Base-by-base conservation (phyloP, 768 basidiomycete species). In the Galerina sulciceps region DNA sequence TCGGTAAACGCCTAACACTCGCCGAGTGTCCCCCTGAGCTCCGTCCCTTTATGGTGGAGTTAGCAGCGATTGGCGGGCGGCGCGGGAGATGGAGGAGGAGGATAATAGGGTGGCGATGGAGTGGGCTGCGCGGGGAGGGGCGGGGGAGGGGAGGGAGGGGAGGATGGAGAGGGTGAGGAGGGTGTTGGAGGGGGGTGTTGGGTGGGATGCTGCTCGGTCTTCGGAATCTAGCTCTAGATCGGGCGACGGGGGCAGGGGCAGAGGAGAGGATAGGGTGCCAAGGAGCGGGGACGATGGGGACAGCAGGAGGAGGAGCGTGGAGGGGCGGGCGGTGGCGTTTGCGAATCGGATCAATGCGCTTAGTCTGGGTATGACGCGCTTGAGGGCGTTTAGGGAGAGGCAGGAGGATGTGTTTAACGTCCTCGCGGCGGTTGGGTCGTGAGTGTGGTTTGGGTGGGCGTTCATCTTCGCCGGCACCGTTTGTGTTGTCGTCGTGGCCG, bases 331-430 rank as follows among this genome's bases (percentile, higher is more conserved):
- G 8, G 84, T 91, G 55, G 77, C 84, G 43, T 89, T 95, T 69
- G 82, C 88, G 23, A 94, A 94, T 69, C 72, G 89, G 56, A 83
- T 94, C 50, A 94, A 93, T 70, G 82, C 80, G 18, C 78, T 94
- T 11, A 87, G 88, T 60, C 66, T 95, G 61, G 81, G 77, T 0
- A 84, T 94, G 82, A 91, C 87, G 47, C 79, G 76, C 67, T 72
- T 95, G 54, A 80, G 77, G 57, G 84, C 89, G 48, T 95, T 95
- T 68, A 83, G 78, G 62, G 88, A 91, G 63, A 70, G 90, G 47
- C 89, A 92, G 72, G 80, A 76, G 1, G 78, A 83, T 49, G 88
- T 92, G 6, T 93, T 93, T 68, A 83, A 81, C 69, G 84, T 92
- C 3, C 72, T 90, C 53, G 77, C 79, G 40, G 83, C 85, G 4